Percentiles rank a stretch among this genome's conserved stretches.
These are phyloP conservation scores for Farysia itapuensis DNA, from an alignment of 1,284 basidiomycete genomes.

Conservation along the genomic window DNA sequence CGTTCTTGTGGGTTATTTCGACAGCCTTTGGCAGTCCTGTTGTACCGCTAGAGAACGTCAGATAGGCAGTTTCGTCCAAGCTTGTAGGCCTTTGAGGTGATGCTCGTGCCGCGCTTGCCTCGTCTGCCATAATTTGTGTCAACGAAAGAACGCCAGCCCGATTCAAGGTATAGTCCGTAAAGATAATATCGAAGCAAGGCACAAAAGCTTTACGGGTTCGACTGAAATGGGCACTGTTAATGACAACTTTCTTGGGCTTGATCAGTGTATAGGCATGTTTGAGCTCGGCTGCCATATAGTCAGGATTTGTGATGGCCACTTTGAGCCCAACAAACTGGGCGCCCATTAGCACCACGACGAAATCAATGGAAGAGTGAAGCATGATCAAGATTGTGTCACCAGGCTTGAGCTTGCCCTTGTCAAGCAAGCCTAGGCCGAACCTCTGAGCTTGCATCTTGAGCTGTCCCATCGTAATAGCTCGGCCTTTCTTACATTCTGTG, in stretches of 20 bases:
- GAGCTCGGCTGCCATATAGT: conserved; percentile 26
- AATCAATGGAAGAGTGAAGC: conserved; percentile 32
- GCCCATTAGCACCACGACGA: conserved; percentile 26
- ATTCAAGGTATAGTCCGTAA: conserved; percentile 8
- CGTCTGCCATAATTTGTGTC: conserved; percentile 5
- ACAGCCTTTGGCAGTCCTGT: conserved; percentile 37
- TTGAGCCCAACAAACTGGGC: conserved; percentile 31
- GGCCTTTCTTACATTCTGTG: conserved; percentile 11
- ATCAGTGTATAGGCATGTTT: conserved; percentile 18
- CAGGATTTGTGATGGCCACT: conserved; percentile 32
- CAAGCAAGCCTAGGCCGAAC: conserved; percentile 31
- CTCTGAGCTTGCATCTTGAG: conserved; percentile 27
- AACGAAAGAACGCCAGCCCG: conserved; percentile 16
- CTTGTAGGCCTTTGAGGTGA: conserved; percentile 4
- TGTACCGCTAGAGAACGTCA: conserved; percentile 33
- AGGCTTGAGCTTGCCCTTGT: conserved; percentile 21
- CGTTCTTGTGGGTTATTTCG: conserved; percentile 30
- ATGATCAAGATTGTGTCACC: conserved; percentile 30
- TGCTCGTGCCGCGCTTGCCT: conserved; percentile 2
- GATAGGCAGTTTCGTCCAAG: conserved; percentile 15
- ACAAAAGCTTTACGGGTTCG: conserved; percentile 10
- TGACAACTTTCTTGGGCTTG: conserved; percentile 32
- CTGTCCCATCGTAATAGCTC: conserved; percentile 20
- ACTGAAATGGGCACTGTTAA: conserved; percentile 10
- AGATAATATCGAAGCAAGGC: conserved; percentile 7